A percentile compares a stretch with the other conserved stretches of the same genome.
Conservation (phyloP, 345 rosid species). For the Sisymbrium altissimum region DNA sequence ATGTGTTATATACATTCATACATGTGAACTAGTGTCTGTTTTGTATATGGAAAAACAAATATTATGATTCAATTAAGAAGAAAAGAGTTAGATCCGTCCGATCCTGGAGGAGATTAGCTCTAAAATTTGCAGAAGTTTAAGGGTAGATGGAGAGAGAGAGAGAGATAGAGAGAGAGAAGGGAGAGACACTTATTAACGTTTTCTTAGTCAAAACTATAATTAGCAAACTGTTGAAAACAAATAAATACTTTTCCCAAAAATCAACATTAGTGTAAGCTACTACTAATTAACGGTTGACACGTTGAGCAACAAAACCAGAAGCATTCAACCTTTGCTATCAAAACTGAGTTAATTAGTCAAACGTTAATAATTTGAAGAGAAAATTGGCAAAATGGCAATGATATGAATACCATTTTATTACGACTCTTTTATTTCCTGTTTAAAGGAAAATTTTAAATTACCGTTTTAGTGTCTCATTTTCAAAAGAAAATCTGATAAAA, state of each 20-base stretch:
- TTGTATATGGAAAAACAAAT: background rate
- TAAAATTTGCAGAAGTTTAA: constrained; percentile 13
- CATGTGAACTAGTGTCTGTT: constrained; percentile 15
- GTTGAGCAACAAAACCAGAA: background rate
- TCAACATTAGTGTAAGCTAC: background rate
- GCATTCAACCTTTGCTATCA: background rate
- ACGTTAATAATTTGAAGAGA: background rate
- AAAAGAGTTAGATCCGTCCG: constrained; percentile 32
- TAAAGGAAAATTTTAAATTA: no score
- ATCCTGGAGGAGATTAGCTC: constrained; percentile 31
- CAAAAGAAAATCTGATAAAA: no score
- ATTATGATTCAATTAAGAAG: background rate
- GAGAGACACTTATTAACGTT: constrained; percentile 1
- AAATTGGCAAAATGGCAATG: background rate
- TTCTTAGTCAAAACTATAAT: constrained; percentile 26
- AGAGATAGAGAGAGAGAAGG: constrained; percentile 1
- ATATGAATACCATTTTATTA: background rate
- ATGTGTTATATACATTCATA: constrained; percentile 5
- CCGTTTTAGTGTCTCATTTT: no score
- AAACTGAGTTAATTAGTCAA: background rate
- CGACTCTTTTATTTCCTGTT: no score
- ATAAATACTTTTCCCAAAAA: background rate
- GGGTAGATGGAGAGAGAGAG: constrained; percentile 15
- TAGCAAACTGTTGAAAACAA: constrained; percentile 11
- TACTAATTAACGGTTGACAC: background rate